Percentiles rank a stretch among this genome's conserved stretches.
Conservation (phyloP, 2,329 filamentous ascomycete genomes). For the Xylaria sp. region DNA sequence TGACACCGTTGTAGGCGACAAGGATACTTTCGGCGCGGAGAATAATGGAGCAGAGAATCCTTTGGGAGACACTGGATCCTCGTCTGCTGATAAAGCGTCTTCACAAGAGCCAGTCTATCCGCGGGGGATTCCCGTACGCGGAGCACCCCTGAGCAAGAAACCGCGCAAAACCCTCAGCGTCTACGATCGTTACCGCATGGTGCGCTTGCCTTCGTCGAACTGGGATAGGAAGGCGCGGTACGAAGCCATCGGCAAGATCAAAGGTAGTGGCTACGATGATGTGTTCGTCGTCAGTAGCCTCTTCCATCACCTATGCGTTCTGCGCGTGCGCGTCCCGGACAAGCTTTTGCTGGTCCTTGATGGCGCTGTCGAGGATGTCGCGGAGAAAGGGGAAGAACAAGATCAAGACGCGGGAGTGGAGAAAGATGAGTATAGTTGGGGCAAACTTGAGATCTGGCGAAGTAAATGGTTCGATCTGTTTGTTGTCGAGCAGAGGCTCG, state of each 20-base stretch:
- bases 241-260: constrained; percentile 64
- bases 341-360: constrained; percentile 64
- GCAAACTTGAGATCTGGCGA: constrained; percentile 65
- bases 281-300: constrained; percentile 70
- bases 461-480: constrained; percentile 73
- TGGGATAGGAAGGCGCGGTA: constrained; percentile 73
- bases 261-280: constrained; percentile 65
- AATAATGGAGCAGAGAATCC: neutral
- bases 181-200: constrained; percentile 73
- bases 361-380: constrained; percentile 53
- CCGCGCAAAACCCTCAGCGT: constrained; percentile 66
- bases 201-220: constrained; percentile 65
- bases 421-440: constrained; percentile 58
- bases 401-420: constrained; percentile 27
- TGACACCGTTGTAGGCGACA: constrained; percentile 58
- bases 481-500: constrained; percentile 62
- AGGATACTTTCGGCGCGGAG: constrained; percentile 49
- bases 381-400: neutral
- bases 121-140: constrained; percentile 43
- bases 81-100: constrained; percentile 7
- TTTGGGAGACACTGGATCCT: constrained; percentile 9
- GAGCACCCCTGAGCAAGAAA: constrained; percentile 57
- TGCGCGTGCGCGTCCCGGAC: constrained; percentile 68
- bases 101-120: constrained; percentile 19
- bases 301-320: constrained; percentile 70